Evolutionary conservation across 2,329 filamentous ascomycete species (phyloP), one percentile per base, ranked within the genome.

Genomic region (Colletotrichum siamense): DNA sequence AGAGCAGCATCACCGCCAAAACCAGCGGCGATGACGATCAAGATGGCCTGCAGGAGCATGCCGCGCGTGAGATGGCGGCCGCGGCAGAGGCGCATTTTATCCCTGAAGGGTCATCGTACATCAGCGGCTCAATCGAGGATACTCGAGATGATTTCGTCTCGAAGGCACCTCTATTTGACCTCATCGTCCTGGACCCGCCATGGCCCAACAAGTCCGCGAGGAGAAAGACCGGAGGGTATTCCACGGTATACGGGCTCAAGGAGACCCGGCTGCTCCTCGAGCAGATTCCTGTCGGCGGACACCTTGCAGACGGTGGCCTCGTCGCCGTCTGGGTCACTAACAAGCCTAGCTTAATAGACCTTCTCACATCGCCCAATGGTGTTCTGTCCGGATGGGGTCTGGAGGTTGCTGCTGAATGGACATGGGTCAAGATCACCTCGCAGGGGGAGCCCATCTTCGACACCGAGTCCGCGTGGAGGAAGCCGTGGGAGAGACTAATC

Each of bases 291-390:
- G 78, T 95, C 3, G 84, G 89, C 16, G 83, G 87, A 3, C 88
- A 89, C 62, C 86, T 95, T 26, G 84, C 86, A 13, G 79, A 85
- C 0, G 85, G 88, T 32, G 92, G 91, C 16, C 83, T 95, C 1
- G 89, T 96, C 0, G 94, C 90, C 22, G 85, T 96, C 24, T 96
- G 95, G 95, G 89, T 96, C 72, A 96, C 95, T 66, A 96, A 96
- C 84, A 95, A 93, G 78, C 84, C 89, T 3, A 87, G 91, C 26
- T 87, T 92, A 4, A 84, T 90, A 26, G 88, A 91, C 7, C 84
- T 95, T 15, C 82, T 92, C 69, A 87, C 85, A 0, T 86, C 87
- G 0, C 86, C 88, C 0, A 79, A 79, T 3, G 93, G 93, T 2
- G 78, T 96, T 3, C 94, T 96, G 78, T 88, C 90, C 8, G 83